phyloP scores from a whole-genome alignment of 192 early-diverging fungal genomes.

The Coemansia sp. region DNA sequence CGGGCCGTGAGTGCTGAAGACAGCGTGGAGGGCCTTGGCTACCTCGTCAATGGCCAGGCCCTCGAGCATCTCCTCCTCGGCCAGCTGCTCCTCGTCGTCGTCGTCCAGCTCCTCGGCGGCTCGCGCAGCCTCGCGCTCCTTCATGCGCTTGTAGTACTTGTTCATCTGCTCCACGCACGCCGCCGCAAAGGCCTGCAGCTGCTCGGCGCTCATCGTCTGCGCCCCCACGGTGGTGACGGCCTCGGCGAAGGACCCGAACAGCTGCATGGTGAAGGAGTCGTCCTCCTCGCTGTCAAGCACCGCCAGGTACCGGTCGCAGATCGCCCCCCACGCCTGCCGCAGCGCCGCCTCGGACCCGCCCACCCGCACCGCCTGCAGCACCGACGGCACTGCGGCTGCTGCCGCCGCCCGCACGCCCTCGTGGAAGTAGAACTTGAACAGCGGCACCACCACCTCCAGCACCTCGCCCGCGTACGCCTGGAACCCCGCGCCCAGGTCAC shows the following conservation, averaged over 20 bases:
- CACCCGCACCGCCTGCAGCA: slow-evolving; percentile 67
- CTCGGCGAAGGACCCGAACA: slow-evolving; percentile 79
- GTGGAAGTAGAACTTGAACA: slow-evolving; percentile 97
- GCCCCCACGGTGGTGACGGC: slow-evolving; percentile 51
- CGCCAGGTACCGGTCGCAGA: slow-evolving; percentile 76
- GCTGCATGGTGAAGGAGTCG: slow-evolving; percentile 70
- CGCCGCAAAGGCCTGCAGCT: slow-evolving; percentile 71
- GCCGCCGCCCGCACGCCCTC: slow-evolving; percentile 94
- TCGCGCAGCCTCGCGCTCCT: slow-evolving; percentile 72
- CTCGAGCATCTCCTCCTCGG: slow-evolving; percentile 78
- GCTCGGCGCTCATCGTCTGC: slow-evolving; percentile 54
- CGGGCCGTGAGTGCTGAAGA: slow-evolving; percentile 74
- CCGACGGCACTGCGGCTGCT: slow-evolving; percentile 73
- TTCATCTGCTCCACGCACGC: slow-evolving; percentile 69
- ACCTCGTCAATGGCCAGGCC: slow-evolving; percentile 65
- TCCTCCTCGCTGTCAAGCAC: slow-evolving; percentile 82
- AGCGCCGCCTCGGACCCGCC: slow-evolving; percentile 33
- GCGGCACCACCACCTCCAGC: slow-evolving; percentile 82
- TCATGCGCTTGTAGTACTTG: slow-evolving; percentile 75
- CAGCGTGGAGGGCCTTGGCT: slow-evolving; percentile 74
- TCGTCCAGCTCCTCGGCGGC: slow-evolving; percentile 82
- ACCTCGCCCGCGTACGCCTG: slow-evolving; percentile 78
- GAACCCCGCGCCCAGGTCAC: slow-evolving; percentile 89
- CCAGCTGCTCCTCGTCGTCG: slow-evolving; percentile 88
- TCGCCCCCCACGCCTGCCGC: slow-evolving; percentile 65